Percentiles rank a stretch among this genome's conserved stretches.
phyloP scores from a whole-genome alignment of 108 stramenopile genomes.

The Asterionellopsis glacialis region DNA sequence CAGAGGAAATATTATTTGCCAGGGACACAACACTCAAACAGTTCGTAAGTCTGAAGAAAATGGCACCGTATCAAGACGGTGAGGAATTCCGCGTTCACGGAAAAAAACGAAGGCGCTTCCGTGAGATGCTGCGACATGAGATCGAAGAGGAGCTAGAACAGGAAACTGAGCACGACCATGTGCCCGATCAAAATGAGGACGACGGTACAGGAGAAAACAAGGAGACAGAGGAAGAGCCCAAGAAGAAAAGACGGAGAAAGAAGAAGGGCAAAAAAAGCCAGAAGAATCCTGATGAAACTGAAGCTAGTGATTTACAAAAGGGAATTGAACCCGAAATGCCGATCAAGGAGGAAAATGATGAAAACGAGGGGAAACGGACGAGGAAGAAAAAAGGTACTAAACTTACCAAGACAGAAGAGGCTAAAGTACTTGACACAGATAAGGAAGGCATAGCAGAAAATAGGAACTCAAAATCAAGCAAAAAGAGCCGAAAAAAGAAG shows the following conservation, averaged over 20 bases:
- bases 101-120: slow-evolving; percentile 71
- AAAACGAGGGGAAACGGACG: slow-evolving; percentile 17
- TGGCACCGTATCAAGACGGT: slow-evolving; percentile 92
- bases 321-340: background rate
- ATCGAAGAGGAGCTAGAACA: slow-evolving; percentile 26
- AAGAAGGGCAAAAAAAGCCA: slow-evolving; percentile 35
- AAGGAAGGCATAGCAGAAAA: background rate
- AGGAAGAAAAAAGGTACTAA: slow-evolving; percentile 24
- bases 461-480: background rate
- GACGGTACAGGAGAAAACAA: slow-evolving; percentile 13
- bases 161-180: slow-evolving; percentile 3
- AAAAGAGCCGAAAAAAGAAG: slow-evolving; percentile 8
- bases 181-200: slow-evolving; percentile 18
- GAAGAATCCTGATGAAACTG: slow-evolving; percentile 1
- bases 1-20: slow-evolving; percentile 93
- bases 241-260: slow-evolving; percentile 52
- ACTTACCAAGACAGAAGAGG: background rate
- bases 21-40: slow-evolving; percentile 89
- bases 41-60: slow-evolving; percentile 94
- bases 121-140: slow-evolving; percentile 69
- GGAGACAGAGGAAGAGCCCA: slow-evolving; percentile 27
- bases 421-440: background rate
- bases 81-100: slow-evolving; percentile 65
- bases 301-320: background rate
- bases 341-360: background rate